A percentile compares a stretch with the other conserved stretches of the same genome.
These are phyloP conservation scores for Fusarium heterosporum DNA, from an alignment of 2,329 filamentous ascomycete genomes.

Conservation along the genomic window DNA sequence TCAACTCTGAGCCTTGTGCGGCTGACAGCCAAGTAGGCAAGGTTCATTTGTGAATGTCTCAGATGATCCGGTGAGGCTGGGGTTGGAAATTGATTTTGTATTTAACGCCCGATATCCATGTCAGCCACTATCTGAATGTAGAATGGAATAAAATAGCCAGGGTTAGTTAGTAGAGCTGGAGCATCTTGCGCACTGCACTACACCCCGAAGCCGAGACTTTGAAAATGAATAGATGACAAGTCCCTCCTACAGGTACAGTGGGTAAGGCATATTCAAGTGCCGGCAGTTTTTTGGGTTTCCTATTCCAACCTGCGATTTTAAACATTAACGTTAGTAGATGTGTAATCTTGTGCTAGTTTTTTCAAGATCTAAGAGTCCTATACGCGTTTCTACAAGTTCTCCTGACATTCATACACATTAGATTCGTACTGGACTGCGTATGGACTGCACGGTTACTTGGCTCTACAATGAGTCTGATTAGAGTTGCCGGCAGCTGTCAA, in stretches of 20 bases:
- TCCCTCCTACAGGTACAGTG: neutral
- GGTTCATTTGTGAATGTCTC: conserved; percentile 21
- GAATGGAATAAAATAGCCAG: neutral
- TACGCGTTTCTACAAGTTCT: too few relatives aligned
- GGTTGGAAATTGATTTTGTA: conserved; percentile 21
- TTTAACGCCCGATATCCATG: conserved; percentile 8
- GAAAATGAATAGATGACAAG: neutral
- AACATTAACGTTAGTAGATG: too few relatives aligned
- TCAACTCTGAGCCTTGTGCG: neutral
- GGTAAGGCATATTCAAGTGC: neutral
- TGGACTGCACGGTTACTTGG: too few relatives aligned
- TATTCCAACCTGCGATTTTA: too few relatives aligned
- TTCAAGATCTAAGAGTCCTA: too few relatives aligned
- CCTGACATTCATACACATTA: too few relatives aligned
- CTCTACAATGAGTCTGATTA: too few relatives aligned
- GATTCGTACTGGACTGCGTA: too few relatives aligned
- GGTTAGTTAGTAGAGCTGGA: neutral
- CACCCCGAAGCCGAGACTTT: neutral
- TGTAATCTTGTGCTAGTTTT: too few relatives aligned
- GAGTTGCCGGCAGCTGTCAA: neutral
- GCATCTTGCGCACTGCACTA: neutral
- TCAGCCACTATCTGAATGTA: neutral
- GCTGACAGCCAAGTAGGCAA: neutral
- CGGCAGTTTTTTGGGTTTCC: neutral
- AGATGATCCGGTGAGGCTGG: conserved; percentile 31